Conservation (phyloP, 768 basidiomycete genomes). For the Lanmaoa pseudosensibilis region DNA sequence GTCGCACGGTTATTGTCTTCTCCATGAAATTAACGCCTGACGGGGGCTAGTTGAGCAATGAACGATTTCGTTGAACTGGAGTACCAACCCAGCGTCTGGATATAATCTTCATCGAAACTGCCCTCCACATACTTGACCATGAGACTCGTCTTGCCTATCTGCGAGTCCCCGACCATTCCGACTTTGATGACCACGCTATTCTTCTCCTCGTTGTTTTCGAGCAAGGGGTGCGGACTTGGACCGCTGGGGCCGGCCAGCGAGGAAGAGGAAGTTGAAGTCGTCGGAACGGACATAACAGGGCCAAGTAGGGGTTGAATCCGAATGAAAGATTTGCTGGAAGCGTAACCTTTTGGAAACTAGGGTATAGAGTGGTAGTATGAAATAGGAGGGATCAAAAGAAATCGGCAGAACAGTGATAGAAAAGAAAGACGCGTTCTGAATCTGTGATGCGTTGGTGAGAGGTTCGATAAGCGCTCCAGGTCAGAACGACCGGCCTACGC, state of each 20-base stretch:
- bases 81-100: conserved; percentile 91
- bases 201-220: conserved; percentile 71
- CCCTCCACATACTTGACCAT: conserved; percentile 99
- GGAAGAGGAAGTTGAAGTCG: conserved; percentile 46
- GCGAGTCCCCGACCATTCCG: conserved; percentile 99
- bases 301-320: conserved; percentile 18
- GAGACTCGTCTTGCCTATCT: conserved; percentile 98
- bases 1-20: conserved; percentile 97
- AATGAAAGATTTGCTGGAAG: conserved; percentile 20
- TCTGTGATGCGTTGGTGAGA: conserved; percentile 32
- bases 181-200: conserved; percentile 97
- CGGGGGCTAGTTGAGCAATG: conserved; percentile 8
- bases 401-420: conserved; percentile 36
- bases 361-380: conserved; percentile 29
- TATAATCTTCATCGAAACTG: conserved; percentile 98
- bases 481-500: conserved; percentile 35
- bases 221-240: conserved; percentile 48
- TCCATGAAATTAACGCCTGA: conserved; percentile 99
- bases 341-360: conserved; percentile 22
- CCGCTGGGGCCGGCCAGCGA: conserved; percentile 51
- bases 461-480: conserved; percentile 36
- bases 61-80: neutral
- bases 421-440: conserved; percentile 37
- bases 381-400: conserved; percentile 27
- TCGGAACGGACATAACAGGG: conserved; percentile 48